A percentile compares a stretch with the other conserved stretches of the same genome.
Evolutionary conservation across 2,329 filamentous ascomycete species (phyloP).

Genomic region (Aspergillus aculeatinus): DNA sequence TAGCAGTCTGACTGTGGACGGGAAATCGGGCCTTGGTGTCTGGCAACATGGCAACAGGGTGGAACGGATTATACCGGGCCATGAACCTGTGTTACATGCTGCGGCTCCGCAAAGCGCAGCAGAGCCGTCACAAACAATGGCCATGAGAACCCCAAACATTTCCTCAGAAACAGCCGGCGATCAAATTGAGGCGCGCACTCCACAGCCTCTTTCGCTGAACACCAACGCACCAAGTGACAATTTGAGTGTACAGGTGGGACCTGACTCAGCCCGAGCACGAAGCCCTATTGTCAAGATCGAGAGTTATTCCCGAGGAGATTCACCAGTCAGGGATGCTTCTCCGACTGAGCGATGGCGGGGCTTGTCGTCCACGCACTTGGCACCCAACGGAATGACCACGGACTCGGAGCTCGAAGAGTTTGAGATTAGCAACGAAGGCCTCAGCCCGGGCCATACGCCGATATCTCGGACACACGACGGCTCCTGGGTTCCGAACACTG

Average conservation of each 20-base stretch:
- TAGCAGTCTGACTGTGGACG: constrained; percentile 21
- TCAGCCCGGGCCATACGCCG: constrained; percentile 17
- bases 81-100: not conserved
- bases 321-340: constrained; percentile 36
- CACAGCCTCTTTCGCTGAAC: constrained; percentile 25
- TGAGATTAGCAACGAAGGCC: constrained; percentile 19
- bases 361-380: constrained; percentile 38
- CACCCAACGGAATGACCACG: constrained; percentile 31
- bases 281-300: constrained; percentile 50
- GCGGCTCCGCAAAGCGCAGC: constrained; percentile 10
- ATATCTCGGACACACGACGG: constrained; percentile 45
- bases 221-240: constrained; percentile 27
- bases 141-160: constrained; percentile 31
- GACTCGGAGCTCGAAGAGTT: constrained; percentile 29
- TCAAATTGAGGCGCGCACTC: constrained; percentile 15
- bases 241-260: constrained; percentile 19
- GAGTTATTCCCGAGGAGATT: constrained; percentile 45
- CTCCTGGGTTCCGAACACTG: constrained; percentile 44
- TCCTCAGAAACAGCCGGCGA: constrained; percentile 22
- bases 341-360: constrained; percentile 27
- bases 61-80: constrained; percentile 4
- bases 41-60: constrained; percentile 13
- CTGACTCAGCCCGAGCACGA: constrained; percentile 28
- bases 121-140: constrained; percentile 18
- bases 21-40: constrained; percentile 14